phyloP scores from a whole-genome alignment of 164 flowering plant species.

The Stephania cephalantha region DNA sequence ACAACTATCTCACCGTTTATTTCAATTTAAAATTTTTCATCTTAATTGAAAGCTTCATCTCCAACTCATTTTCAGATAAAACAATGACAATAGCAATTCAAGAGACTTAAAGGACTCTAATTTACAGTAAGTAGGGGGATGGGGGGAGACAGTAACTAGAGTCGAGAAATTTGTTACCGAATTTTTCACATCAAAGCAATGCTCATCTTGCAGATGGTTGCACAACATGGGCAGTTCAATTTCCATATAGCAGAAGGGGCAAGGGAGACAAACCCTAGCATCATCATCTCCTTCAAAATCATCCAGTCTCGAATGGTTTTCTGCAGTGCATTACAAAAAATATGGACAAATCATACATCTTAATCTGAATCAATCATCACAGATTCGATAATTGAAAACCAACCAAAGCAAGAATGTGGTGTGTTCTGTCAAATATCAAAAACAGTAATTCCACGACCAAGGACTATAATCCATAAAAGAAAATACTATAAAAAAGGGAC shows the following conservation, averaged over 20 bases:
- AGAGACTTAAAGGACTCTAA: background rate
- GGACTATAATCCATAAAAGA: no score
- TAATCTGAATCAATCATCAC: background rate
- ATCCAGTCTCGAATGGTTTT: slow-evolving; percentile 28
- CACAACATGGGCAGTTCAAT: slow-evolving; percentile 52
- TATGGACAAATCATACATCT: background rate
- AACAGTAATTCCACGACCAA: background rate
- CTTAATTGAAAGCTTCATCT: no score
- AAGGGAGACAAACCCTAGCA: slow-evolving; percentile 46
- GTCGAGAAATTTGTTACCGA: slow-evolving; percentile 36
- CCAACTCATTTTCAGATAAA: background rate
- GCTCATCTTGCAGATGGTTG: slow-evolving; percentile 73
- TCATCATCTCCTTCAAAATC: slow-evolving; percentile 64
- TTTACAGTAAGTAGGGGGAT: background rate
- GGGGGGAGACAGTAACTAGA: background rate
- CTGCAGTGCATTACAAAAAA: slow-evolving; percentile 21
- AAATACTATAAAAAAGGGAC: background rate
- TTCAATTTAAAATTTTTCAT: no score
- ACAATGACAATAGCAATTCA: background rate
- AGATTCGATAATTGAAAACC: no score
- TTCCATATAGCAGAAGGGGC: slow-evolving; percentile 84
- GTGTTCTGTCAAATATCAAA: no score
- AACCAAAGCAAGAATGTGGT: background rate
- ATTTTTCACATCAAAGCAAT: slow-evolving; percentile 75
- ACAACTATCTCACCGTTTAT: no score